Evolutionary conservation across 2,329 filamentous ascomycete genomes (phyloP), one percentile per base, ranked within the genome.

Genomic region (Whalleya microplaca): DNA sequence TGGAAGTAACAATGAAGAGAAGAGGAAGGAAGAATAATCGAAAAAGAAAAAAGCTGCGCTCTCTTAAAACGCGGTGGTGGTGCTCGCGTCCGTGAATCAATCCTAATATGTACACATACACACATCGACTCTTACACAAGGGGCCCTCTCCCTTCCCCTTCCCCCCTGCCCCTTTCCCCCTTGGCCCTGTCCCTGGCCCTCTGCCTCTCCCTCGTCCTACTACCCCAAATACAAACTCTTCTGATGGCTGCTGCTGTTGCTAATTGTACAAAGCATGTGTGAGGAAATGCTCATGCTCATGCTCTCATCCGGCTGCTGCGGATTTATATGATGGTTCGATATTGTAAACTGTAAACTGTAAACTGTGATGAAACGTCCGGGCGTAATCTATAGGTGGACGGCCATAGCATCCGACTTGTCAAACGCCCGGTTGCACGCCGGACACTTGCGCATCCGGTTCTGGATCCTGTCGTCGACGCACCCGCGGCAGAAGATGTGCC

Each of bases 371-470:
- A n/a, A n/a, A n/a, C n/a, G n/a, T n/a, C n/a, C n/a, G n/a, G n/a
- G n/a, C n/a, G n/a, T n/a, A n/a, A n/a, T 49, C 52, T 70, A 78
- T 67, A 80, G 72, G 70, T 89, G 86, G 48, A 86, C 84, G 20
- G 83, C 77, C 91, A 97, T 96, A 59, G 92, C 86, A 72, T 99
- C 95, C 74, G 90, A 90, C 72, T 86, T 90, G 68, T 96, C 94
- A 72, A 99, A 99, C 3, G 91, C 87, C 75, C 90, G 90, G 68
- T 90, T 92, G 80, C 96, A 99, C 66, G 91, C 94, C 2, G 95
- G 95, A 70, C 95, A 99, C 74, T 98, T 98, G 64, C 95, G 85
- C 77, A 94, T 93, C 37, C 95, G 90, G 69, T 95, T 96, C 45
- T 86, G 86, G 59, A 97, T 87, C 55, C 95, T 88, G 69, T 96